Conservation (phyloP, 1,284 basidiomycete species). For the Apiotrichum porosum region DNA sequence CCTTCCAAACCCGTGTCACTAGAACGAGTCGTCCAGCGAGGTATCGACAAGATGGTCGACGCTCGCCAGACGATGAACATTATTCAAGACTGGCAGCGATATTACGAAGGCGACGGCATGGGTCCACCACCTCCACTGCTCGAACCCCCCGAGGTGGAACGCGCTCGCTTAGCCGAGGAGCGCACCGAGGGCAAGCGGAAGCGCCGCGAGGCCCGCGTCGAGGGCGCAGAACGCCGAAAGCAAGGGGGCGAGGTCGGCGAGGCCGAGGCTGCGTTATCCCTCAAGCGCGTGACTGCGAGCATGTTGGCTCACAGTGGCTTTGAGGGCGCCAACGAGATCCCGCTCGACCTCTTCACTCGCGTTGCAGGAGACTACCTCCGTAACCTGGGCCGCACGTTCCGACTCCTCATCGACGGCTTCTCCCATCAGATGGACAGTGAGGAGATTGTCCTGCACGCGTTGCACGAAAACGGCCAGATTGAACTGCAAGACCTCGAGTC, state of each 20-base stretch:
- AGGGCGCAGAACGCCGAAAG: conserved; percentile 22
- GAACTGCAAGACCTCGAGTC: conserved; percentile 71
- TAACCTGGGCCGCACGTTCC: conserved; percentile 81
- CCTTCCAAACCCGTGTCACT: conserved; percentile 27
- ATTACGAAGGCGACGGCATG: conserved; percentile 37
- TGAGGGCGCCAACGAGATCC: conserved; percentile 64
- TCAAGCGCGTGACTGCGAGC: conserved; percentile 53
- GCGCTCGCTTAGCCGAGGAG: conserved; percentile 15
- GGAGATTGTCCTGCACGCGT: conserved; percentile 86
- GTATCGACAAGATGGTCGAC: conserved; percentile 32
- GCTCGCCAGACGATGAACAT: conserved; percentile 27
- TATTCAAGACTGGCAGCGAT: conserved; percentile 38
- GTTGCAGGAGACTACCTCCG: conserved; percentile 75
- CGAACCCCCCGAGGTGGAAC: conserved; percentile 17
- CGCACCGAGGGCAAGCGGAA: conserved; percentile 16
- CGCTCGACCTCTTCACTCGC: conserved; percentile 74
- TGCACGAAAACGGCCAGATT: conserved; percentile 79
- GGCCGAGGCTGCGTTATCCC: conserved; percentile 32
- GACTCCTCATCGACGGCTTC: conserved; percentile 76
- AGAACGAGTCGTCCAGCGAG: conserved; percentile 28
- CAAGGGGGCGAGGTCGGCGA: conserved; percentile 41
- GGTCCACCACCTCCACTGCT: conserved; percentile 27
- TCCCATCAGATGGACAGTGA: conserved; percentile 71
- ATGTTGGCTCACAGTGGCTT: conserved; percentile 82
- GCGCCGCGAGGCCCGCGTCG: conserved; percentile 20